phyloP scores from a whole-genome alignment of 2,329 filamentous ascomycete genomes.

The Ceratocystis ficicola region DNA sequence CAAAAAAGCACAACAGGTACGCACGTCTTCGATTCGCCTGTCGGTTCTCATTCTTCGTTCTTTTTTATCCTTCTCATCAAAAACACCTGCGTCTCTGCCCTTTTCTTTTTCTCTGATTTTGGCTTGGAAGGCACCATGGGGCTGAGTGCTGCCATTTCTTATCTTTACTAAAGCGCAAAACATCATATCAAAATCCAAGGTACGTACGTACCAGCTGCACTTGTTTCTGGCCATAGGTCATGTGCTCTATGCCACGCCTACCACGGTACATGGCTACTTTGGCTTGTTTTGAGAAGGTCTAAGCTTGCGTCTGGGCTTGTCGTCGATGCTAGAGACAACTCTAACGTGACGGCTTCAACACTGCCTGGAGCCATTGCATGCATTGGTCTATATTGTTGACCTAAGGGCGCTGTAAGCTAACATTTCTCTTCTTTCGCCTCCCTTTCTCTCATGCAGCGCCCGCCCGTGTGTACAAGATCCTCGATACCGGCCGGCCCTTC shows the following conservation, averaged over 20 bases:
- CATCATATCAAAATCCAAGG: not conserved
- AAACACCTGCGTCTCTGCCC: not conserved
- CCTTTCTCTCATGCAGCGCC: not conserved
- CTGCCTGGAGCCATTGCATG: too few species aligned
- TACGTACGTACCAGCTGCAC: not conserved
- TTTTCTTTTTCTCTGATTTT: not conserved
- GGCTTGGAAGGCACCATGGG: conserved; percentile 17
- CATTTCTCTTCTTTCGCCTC: not conserved
- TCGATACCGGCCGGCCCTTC: conserved; percentile 6
- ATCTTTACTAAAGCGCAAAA: conserved; percentile 18
- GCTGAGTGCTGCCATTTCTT: conserved; percentile 17
- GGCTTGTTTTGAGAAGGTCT: not conserved
- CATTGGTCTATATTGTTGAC: too few species aligned
- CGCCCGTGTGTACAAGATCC: not conserved
- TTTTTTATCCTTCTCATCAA: not conserved
- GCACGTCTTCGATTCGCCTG: not conserved
- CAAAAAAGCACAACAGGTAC: not conserved
- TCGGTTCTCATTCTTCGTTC: not conserved
- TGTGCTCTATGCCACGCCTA: too few species aligned
- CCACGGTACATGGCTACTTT: too few species aligned
- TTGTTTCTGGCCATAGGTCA: too few species aligned
- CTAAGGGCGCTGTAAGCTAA: not conserved
- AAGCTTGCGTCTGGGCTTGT: not conserved
- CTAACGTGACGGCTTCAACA: not conserved
- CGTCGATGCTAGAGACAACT: not conserved